Evolutionary conservation across 1,139 yeast genomes (phyloP).

Genomic region (Hanseniaspora sp.): DNA sequence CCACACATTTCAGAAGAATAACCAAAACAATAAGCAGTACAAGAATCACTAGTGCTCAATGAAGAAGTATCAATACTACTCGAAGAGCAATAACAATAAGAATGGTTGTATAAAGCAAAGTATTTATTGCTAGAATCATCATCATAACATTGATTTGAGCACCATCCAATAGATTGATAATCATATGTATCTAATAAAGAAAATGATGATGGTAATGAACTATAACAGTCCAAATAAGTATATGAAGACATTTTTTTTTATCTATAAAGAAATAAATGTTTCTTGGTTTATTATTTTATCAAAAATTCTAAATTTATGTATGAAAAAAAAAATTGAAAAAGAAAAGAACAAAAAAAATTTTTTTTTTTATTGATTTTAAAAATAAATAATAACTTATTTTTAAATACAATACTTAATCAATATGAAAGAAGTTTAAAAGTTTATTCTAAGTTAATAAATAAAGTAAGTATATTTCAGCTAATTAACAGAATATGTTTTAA

Average conservation of each 20-base stretch:
- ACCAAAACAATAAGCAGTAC: slow-evolving; percentile 31
- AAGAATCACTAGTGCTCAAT: slow-evolving; percentile 23
- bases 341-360: too few relatives aligned
- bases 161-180: slow-evolving; percentile 33
- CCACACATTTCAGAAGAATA: slow-evolving; percentile 33
- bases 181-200: slow-evolving; percentile 31
- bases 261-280: neutral
- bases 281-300: neutral
- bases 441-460: too few relatives aligned
- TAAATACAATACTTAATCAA: too few relatives aligned
- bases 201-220: slow-evolving; percentile 33
- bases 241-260: slow-evolving; percentile 14
- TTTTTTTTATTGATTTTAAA: too few relatives aligned
- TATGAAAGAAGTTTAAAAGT: too few relatives aligned
- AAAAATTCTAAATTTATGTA: too few relatives aligned
- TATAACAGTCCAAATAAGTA: slow-evolving; percentile 28
- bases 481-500: too few relatives aligned
- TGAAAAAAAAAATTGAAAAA: too few relatives aligned
- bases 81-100: slow-evolving; percentile 45
- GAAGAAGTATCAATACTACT: slow-evolving; percentile 32
- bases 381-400: too few relatives aligned
- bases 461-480: too few relatives aligned
- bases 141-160: slow-evolving; percentile 34
- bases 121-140: slow-evolving; percentile 38
- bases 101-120: slow-evolving; percentile 43